Evolutionary conservation across 257 asterid genomes (phyloP), one percentile per base, ranked within the genome.

Genomic region (Nemophila menziesii): DNA sequence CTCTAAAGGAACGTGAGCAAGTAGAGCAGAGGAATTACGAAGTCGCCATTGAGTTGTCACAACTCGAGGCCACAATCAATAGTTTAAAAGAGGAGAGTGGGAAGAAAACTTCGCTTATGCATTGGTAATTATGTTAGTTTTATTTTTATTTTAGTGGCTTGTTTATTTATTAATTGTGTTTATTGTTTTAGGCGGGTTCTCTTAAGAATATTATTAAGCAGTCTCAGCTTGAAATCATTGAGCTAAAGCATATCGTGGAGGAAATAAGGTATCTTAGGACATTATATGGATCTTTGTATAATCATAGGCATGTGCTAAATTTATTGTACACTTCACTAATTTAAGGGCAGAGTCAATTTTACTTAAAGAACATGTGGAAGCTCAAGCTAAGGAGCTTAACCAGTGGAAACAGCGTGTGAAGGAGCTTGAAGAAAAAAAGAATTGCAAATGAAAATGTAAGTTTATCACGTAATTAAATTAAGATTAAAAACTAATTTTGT

Each of bases 41-140:
- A 72, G 81, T 90, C 57, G 98, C 98, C 19, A 90, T 90, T 61
- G 96, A 90, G 73, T 89, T 90, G 61, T 89, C 98, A 2, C 81
- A 89, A 46, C 82, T 89, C 12, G 96, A 90, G 67, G 83, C 98
- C 2, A 71, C 75, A 0, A 85, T 90, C 50, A 60, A 83, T 68
- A 72, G 75, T 57, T 72, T 78, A 69, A 74, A 81, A 69, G 98
- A 80, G 51, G 94, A 89, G 45, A 68, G 64, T 26, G 56, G 61
- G 0, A 77, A 74, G 74, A 79, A 69, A 60, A 60, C 34, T 48
- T 65, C 48, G 46, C 29, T 48, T 89, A 80, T 55, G 87, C 93
- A 52, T 68, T 89, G 92, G 98, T 89, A 66, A 57, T 65, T 64
- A 12, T 6, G 16, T 46, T 33, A 14, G 21, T 52, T 12, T 33